These are phyloP conservation scores for Globisporangium cederbergense DNA, from an alignment of 352 stramenopile species.

Conservation along the genomic window DNA sequence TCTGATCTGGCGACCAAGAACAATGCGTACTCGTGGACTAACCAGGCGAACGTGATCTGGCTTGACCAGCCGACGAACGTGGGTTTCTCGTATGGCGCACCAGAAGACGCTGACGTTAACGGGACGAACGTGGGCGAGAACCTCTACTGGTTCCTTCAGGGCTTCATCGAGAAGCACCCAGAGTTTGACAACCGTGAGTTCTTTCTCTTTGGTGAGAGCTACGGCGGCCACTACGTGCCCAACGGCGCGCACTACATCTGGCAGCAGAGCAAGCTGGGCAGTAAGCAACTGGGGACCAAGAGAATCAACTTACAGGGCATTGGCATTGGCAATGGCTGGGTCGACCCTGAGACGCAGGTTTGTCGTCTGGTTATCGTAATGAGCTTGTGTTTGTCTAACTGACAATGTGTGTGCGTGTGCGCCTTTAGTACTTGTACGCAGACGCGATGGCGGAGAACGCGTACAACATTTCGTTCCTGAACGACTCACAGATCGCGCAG, in stretches of 20 bases:
- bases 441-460: conserved; percentile 37
- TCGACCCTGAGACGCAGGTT: conserved; percentile 7
- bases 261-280: conserved; percentile 28
- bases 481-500: conserved; percentile 12
- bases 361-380: neutral
- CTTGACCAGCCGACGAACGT: conserved; percentile 8
- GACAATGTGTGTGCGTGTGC: neutral
- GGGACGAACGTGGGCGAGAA: conserved; percentile 42
- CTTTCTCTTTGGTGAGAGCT: conserved; percentile 56
- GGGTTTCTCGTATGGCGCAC: conserved; percentile 34
- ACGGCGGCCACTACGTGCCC: conserved; percentile 55
- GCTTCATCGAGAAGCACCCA: conserved; percentile 42
- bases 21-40: conserved; percentile 31
- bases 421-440: conserved; percentile 21
- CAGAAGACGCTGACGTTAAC: conserved; percentile 23
- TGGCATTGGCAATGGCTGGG: conserved; percentile 35
- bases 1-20: conserved; percentile 17
- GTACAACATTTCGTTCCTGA: conserved; percentile 33
- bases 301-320: conserved; percentile 39
- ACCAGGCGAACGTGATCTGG: neutral
- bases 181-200: conserved; percentile 41
- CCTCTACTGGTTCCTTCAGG: conserved; percentile 46
- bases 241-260: conserved; percentile 51
- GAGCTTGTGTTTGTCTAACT: neutral
- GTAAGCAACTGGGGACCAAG: neutral